Conservation (phyloP, 2,329 filamentous ascomycete species). For the Talaromyces sp. region DNA sequence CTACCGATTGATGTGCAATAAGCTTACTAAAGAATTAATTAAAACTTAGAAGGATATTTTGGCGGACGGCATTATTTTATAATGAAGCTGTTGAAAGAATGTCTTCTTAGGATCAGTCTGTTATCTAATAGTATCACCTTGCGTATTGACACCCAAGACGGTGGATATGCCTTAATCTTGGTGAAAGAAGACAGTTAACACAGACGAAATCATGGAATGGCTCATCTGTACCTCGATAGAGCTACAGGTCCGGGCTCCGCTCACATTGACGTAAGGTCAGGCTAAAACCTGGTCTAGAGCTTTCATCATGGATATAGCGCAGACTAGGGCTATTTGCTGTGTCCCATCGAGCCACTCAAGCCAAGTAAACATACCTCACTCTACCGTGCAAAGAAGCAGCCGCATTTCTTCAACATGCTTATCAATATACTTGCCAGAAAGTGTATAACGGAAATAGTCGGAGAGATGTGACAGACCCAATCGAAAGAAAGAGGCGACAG, state of each 20-base stretch:
- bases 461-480: neutral
- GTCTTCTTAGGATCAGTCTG: too few species aligned
- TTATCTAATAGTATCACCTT: too few species aligned
- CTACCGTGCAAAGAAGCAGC: neutral
- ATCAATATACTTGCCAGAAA: neutral
- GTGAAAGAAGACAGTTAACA: too few species aligned
- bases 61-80: too few species aligned
- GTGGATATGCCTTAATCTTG: too few species aligned
- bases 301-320: neutral
- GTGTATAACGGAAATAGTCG: neutral
- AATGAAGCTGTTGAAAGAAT: too few species aligned
- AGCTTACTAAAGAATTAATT: too few species aligned
- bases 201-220: neutral
- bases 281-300: neutral
- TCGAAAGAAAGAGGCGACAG: neutral
- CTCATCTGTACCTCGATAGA: neutral
- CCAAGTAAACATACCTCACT: neutral
- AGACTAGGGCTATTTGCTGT: neutral
- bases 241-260: neutral
- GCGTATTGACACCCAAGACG: too few species aligned
- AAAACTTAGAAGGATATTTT: too few species aligned
- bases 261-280: neutral
- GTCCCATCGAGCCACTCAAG: neutral
- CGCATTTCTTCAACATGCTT: neutral
- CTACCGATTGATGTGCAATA: too few species aligned